A percentile compares a stretch with the other conserved stretches of the same genome.
Conservation (phyloP, 2,329 filamentous ascomycete genomes). For the Pseudogymnoascus pannorum region DNA sequence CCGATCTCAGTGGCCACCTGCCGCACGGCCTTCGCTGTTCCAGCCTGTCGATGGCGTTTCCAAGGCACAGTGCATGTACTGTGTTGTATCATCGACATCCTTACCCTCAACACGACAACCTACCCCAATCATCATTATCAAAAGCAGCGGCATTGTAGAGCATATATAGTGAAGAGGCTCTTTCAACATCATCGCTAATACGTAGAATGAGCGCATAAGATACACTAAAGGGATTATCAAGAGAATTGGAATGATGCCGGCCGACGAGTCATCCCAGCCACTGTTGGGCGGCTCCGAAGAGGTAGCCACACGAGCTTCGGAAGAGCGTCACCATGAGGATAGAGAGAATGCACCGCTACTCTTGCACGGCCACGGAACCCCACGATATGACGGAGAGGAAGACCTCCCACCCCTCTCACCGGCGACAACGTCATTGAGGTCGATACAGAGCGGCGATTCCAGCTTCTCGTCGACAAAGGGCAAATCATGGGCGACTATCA, state of each 20-base stretch:
- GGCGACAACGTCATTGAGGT: slow-evolving; percentile 30
- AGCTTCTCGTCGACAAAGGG: slow-evolving; percentile 30
- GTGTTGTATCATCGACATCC: slow-evolving; percentile 1
- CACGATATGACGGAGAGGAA: slow-evolving; percentile 26
- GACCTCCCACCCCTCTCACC: slow-evolving; percentile 21
- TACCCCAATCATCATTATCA: background rate
- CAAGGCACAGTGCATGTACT: slow-evolving; percentile 6
- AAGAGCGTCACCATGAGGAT: background rate
- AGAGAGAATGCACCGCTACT: background rate
- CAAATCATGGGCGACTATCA: slow-evolving; percentile 66
- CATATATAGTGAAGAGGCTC: background rate
- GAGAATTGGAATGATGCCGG: background rate
- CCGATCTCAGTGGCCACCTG: background rate
- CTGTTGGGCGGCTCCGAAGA: background rate
- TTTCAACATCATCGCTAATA: background rate
- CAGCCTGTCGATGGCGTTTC: slow-evolving; percentile 5
- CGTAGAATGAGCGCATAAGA: slow-evolving; percentile 1
- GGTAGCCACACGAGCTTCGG: background rate
- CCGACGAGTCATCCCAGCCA: background rate
- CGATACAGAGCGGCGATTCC: slow-evolving; percentile 26
- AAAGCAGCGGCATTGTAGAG: background rate
- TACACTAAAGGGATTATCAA: background rate
- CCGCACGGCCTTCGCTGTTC: background rate
- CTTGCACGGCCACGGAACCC: background rate
- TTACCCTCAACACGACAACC: background rate